These are phyloP conservation scores for Fusarium subglutinans DNA, from an alignment of 2,329 filamentous ascomycete species.

Conservation along the genomic window DNA sequence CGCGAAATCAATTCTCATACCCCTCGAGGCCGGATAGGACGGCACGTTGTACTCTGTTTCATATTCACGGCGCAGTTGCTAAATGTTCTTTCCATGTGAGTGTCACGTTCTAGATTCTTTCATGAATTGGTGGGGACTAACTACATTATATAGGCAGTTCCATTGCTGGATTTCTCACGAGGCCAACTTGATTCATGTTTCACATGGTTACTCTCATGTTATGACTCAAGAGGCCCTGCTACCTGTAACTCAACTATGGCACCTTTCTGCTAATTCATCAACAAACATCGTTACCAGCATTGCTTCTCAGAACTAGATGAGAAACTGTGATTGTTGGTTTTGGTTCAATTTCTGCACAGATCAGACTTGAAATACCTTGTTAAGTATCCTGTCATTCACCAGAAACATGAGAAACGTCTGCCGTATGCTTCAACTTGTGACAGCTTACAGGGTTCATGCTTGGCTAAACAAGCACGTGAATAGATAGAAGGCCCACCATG, in stretches of 20 bases:
- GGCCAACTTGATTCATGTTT: background rate
- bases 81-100: background rate
- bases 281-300: background rate
- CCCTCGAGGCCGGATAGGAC: background rate
- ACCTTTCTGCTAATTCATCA: background rate
- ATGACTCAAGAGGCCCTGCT: background rate
- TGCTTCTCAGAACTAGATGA: background rate
- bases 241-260: background rate
- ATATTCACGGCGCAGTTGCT: background rate
- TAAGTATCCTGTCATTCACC: background rate
- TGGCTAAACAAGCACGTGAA: background rate
- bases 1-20: background rate
- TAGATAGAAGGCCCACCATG: background rate
- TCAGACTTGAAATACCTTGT: background rate
- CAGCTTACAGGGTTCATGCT: background rate
- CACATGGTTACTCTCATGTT: background rate
- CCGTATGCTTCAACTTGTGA: background rate
- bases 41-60: background rate
- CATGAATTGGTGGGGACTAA: background rate
- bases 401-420: background rate
- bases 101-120: conserved; percentile 7
- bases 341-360: background rate
- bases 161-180: background rate
- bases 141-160: background rate
- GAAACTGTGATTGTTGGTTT: background rate